Evolutionary conservation across 768 basidiomycete species (phyloP), one percentile per base, ranked within the genome.

Genomic region (Tylopilus rubrobrunneus): DNA sequence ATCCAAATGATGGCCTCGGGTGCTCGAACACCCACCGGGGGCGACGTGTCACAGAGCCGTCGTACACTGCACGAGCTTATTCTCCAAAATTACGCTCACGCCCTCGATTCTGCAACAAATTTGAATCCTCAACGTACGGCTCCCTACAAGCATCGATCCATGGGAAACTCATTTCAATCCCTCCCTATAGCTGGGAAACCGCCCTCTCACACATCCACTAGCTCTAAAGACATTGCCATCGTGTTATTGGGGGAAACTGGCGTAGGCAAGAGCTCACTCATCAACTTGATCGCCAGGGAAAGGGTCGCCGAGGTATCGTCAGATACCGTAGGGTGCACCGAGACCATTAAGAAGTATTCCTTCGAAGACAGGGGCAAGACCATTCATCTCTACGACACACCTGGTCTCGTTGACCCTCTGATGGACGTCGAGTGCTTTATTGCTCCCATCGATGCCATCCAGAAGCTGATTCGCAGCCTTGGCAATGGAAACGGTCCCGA

Each of bases 221-320:
- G 47, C 21, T 49, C 56, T 14, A 56, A 48, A 28, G 41, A 44
- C 34, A 52, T 58, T 45, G 72, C 76, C 15, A 69, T 58, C n/a
- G 74, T 68, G n/a, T 64, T 65, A 25, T 69, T 78, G 8, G 73
- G 67, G 5, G 67, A 65, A 45, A 56, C 48, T 14, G 69, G 67
- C 10, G 67, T 66, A 9, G 67, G 73, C 10, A 78, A 78, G 59
- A 77, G 76, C 55, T 75, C 74, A 0, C 61, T 78, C 33, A 52
- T 78, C 54, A 78, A 78, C 56, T 60, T 76, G 64, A 56, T 78
- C 25, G 52, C 55, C 9, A 62, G 58, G 23, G 5, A 49, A 8
- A 48, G 63, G 1, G 51, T 58, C 19, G 75, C 76, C 2, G 31
- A 43, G 2, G 65, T 68, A 23, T 75, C 74, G 2, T 58, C 66